Base-by-base conservation (phyloP, 495 filamentous ascomycete species). In the Aspergillus asperescens region DNA sequence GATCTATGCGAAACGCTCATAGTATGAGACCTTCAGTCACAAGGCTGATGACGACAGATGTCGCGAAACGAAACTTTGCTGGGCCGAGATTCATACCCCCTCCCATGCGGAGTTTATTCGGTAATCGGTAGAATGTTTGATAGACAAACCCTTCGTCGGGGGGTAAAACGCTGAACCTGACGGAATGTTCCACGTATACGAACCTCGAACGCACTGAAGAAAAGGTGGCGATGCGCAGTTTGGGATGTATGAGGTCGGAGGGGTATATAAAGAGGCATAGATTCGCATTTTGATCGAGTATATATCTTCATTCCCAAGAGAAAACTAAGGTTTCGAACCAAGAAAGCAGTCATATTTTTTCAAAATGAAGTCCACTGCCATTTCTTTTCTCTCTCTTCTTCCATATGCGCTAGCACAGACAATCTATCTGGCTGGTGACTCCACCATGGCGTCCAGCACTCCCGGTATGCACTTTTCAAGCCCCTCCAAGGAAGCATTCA, bases 351-450 rank as follows among this genome's bases (percentile, higher is more conserved):
- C 7, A 27, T 12, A 10, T 13, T 29, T 10, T 13, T 16, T 13
- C 18, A 50, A 31, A 25, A 71, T 71, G 64, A 67, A 65, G 56
- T 50, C 57, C 20, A 38, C 58, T 13, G 29, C 56, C 1, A 18
- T 66, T 5, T 22, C 54, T 5, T 47, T 62, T 32, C 55, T 64
- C 15, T 39, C 50, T 7, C 37, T 66, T 13, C 47, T 68, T 5
- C 66, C 68, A 23, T 53, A 55, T 41, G 56, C 54, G 9, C 56
- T 69, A 25, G 63, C 60, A 13, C 49, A 64, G 8, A 75, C 66
- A 0, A 60, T 82, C 50, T 82, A 81, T 59, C 66, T 82, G 1
- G 75, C 75, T 9, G 78, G 79, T 19, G 79, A 82, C 58, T 80
- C 77, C 19, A 82, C 79, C 22, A 82, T 80, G 74, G 79, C 78